Conservation (phyloP, 805 yeast genomes). For the Lipomyces yamanashiensis region DNA sequence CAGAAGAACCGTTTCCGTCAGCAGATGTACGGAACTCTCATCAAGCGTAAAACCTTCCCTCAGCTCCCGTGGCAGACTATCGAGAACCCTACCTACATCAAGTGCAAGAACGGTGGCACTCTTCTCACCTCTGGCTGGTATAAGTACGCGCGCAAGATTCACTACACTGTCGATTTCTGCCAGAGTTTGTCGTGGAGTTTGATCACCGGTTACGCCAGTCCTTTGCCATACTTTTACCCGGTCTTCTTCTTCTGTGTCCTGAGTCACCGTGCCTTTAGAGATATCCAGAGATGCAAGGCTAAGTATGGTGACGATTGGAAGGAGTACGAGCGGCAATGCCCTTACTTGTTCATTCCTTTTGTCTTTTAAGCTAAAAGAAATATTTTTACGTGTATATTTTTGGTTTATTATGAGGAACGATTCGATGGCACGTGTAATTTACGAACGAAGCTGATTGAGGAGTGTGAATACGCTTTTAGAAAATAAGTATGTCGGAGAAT, state of each 20-base stretch:
- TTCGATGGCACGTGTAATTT: neutral
- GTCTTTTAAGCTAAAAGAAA: slow-evolving; percentile 16
- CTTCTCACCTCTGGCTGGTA: slow-evolving; percentile 95
- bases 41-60: slow-evolving; percentile 87
- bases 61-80: slow-evolving; percentile 83
- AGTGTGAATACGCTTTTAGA: neutral
- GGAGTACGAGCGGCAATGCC: slow-evolving; percentile 81
- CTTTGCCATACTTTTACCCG: slow-evolving; percentile 97
- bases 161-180: slow-evolving; percentile 91
- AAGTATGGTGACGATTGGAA: slow-evolving; percentile 97
- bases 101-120: slow-evolving; percentile 81
- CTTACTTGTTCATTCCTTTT: slow-evolving; percentile 83
- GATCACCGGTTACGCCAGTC: slow-evolving; percentile 82
- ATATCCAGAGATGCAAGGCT: slow-evolving; percentile 76
- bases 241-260: slow-evolving; percentile 84
- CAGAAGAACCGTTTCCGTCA: slow-evolving; percentile 91
- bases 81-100: slow-evolving; percentile 81
- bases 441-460: neutral
- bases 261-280: slow-evolving; percentile 87
- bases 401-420: neutral
- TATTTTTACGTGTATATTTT: neutral
- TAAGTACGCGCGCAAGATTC: slow-evolving; percentile 88
- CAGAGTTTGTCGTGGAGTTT: slow-evolving; percentile 93
- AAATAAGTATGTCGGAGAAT: neutral
- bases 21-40: slow-evolving; percentile 73